Base-by-base conservation (phyloP, 768 basidiomycete species). In the Pleurotus salmoneostramineus region DNA sequence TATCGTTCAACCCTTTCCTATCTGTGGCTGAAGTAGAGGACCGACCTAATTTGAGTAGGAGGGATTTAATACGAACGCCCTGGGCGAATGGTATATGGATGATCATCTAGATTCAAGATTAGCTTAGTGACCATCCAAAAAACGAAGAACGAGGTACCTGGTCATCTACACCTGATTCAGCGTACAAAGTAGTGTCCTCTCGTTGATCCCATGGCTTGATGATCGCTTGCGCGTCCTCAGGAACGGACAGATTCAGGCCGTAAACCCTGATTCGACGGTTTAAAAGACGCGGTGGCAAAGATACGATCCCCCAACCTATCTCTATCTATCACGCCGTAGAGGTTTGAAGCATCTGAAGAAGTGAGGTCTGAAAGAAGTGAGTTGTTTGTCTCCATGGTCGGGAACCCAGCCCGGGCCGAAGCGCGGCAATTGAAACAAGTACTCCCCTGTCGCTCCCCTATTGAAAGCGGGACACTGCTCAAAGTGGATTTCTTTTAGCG, bases 141-240 rank as follows among this genome's bases (percentile, higher is more conserved):
- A 31, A 42, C 12, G 14, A 42, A 34, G 40, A 49, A 7, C 10
- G 15, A 59, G 75, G 50, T 60, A 89, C 91, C 81, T 94, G 90
- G 66, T 94, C 91, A 62, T 94, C 92, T 11, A 93, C 91, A 34
- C 84, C 86, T 0, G 91, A 93, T 15, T 93, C 88, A 11, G 83
- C 85, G 60, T 74, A 93, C 61, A 75, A 78, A 3, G 71, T 71
- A 8, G 81, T 85, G 50, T 87, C 83, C 21, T 93, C 89, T 46
- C 91, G 75, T 63, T 89, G 77, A 57, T 87, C 80, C 92, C 92
- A 94, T 2, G 88, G 83, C 69, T 94, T 94, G 60, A 94, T 87
- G 37, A 92, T 70, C 11, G 74, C 81, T 61, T 83, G 85, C 1
- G 91, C 92, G 63, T 87, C 80, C 68, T 93, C 92, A 27, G 91